phyloP scores from a whole-genome alignment of 139 green algal species.

The Chlorella sp. region DNA sequence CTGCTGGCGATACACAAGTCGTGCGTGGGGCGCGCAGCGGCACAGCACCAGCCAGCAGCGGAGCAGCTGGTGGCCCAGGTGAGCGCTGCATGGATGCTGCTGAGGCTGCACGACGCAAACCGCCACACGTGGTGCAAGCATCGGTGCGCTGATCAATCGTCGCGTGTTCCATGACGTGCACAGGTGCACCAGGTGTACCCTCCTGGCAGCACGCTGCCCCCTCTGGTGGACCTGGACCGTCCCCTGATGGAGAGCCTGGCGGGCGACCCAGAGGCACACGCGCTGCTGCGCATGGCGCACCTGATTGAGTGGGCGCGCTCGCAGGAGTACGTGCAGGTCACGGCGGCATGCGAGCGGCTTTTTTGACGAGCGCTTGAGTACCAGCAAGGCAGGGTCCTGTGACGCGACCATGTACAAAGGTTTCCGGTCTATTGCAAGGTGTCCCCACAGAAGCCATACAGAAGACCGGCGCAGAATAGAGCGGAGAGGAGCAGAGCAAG shows the following conservation, averaged over 20 bases:
- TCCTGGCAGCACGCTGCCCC: neutral
- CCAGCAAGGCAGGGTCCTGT: too few species aligned
- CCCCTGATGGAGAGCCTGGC: neutral
- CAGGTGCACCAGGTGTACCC: neutral
- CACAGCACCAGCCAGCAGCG: too few species aligned
- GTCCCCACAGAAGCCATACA: too few species aligned
- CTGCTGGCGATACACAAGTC: neutral
- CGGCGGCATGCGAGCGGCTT: too few species aligned
- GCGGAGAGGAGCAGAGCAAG: too few species aligned
- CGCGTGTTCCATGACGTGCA: neutral
- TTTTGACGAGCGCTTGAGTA: too few species aligned
- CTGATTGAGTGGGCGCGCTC: neutral
- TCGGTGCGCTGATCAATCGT: neutral
- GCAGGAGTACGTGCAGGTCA: neutral
- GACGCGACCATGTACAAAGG: too few species aligned
- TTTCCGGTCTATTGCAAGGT: too few species aligned
- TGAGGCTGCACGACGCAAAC: neutral
- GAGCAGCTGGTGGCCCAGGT: neutral
- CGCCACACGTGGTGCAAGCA: neutral
- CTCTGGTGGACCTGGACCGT: neutral
- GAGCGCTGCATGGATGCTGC: neutral
- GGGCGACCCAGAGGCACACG: neutral
- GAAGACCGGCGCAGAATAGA: too few species aligned
- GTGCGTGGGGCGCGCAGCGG: neutral
- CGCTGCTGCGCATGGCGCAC: neutral